Evolutionary conservation across 495 filamentous ascomycete genomes (phyloP).

Genomic region (Cairneyella variabilis): DNA sequence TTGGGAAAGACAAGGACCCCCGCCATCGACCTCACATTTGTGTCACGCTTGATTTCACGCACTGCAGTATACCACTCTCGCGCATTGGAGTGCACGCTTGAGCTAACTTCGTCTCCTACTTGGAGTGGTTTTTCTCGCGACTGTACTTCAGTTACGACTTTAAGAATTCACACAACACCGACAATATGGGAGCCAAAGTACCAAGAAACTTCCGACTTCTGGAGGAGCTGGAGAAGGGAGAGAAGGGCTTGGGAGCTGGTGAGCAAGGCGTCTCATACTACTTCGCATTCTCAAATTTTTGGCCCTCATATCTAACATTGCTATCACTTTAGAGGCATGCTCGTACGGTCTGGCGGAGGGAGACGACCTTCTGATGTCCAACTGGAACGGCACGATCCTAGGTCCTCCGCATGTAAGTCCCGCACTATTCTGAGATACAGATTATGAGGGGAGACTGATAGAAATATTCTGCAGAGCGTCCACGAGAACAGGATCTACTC

Average conservation of each 20-base stretch:
- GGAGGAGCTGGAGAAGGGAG: slow-evolving; percentile 97
- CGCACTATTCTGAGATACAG: neutral
- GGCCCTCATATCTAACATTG: neutral
- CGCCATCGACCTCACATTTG: slow-evolving; percentile 5
- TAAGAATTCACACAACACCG: too few relatives aligned
- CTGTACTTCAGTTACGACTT: too few relatives aligned
- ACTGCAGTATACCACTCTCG: too few relatives aligned
- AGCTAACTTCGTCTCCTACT: too few relatives aligned
- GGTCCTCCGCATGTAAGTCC: slow-evolving; percentile 87
- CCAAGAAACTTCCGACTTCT: slow-evolving; percentile 94
- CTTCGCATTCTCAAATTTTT: neutral
- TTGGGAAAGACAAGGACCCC: neutral
- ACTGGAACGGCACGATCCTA: slow-evolving; percentile 97
- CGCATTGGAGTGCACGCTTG: too few relatives aligned
- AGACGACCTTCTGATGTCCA: slow-evolving; percentile 93
- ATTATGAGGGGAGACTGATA: neutral
- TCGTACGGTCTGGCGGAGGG: slow-evolving; percentile 94
- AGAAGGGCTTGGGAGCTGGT: slow-evolving; percentile 96
- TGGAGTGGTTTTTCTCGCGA: too few relatives aligned
- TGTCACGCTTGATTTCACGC: too few relatives aligned
- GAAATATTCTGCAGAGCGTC: slow-evolving; percentile 58
- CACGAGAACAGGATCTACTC: slow-evolving; percentile 99
- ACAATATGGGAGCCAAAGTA: slow-evolving; percentile 73
- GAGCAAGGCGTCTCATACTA: slow-evolving; percentile 16
- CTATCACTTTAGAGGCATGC: slow-evolving; percentile 72